Conservation (phyloP, 1,284 basidiomycete genomes). For the Anthracocystis panici-leucophaei region DNA sequence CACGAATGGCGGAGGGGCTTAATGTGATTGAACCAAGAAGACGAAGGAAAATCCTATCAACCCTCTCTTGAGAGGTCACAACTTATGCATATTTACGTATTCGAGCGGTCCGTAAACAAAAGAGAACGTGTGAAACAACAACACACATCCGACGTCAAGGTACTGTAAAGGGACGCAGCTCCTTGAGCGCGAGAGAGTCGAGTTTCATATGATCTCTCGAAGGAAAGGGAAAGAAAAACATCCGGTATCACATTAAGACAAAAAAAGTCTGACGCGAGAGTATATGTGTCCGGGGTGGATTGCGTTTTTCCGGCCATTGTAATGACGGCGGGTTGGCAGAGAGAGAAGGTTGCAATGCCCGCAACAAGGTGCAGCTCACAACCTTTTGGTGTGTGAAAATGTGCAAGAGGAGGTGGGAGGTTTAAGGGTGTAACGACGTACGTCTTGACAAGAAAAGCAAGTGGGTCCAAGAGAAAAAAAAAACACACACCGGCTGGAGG, state of each 20-base stretch:
- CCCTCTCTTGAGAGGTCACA: background rate
- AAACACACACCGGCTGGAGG: too few species aligned
- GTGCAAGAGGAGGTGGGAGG: too few species aligned
- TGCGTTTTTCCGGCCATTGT: too few species aligned
- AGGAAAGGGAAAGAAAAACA: background rate
- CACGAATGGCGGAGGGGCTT: background rate
- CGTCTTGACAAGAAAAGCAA: too few species aligned
- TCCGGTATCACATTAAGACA: conserved; percentile 9
- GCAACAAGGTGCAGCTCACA: too few species aligned
- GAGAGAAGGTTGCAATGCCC: too few species aligned
- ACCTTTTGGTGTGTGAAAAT: too few species aligned
- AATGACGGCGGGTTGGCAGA: too few species aligned
- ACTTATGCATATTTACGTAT: background rate
- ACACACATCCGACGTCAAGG: background rate
- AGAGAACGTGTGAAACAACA: conserved; percentile 2
- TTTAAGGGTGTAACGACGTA: too few species aligned
- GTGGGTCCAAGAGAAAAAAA: too few species aligned
- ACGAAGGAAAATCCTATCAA: background rate
- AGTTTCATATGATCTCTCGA: conserved; percentile 17
- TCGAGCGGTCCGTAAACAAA: background rate
- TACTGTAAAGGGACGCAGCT: background rate
- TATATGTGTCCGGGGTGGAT: too few species aligned
- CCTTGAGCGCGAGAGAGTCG: background rate
- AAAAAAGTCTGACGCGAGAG: background rate
- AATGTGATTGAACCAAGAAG: conserved; percentile 23